Percentiles rank a stretch among this genome's conserved stretches.
These are phyloP conservation scores for Russula dissimulans DNA, from an alignment of 768 basidiomycete species.

Conservation along the genomic window DNA sequence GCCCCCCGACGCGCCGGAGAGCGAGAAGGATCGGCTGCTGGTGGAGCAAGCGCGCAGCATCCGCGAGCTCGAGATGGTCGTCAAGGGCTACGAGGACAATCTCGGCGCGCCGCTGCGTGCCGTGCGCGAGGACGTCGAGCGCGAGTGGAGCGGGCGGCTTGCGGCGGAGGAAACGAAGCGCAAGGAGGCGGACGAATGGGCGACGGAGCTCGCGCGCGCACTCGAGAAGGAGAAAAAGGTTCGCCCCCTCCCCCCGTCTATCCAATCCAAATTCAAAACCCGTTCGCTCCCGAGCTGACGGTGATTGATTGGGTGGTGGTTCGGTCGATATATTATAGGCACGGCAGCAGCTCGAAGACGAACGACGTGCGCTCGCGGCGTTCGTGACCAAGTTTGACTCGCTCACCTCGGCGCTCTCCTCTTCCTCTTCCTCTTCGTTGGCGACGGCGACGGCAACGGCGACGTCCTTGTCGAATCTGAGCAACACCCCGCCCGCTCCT, in stretches of 20 bases:
- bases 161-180: slow-evolving; percentile 47
- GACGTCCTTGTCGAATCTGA: not conserved
- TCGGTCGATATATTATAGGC: slow-evolving; percentile 27
- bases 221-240: slow-evolving; percentile 75
- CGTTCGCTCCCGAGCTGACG: not conserved
- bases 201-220: slow-evolving; percentile 60
- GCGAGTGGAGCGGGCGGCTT: slow-evolving; percentile 55
- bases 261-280: not conserved
- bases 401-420: slow-evolving; percentile 37
- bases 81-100: slow-evolving; percentile 65
- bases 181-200: slow-evolving; percentile 70
- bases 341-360: slow-evolving; percentile 60
- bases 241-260: slow-evolving; percentile 11
- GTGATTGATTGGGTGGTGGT: not conserved
- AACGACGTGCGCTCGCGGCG: slow-evolving; percentile 65
- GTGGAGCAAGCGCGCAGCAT: slow-evolving; percentile 67
- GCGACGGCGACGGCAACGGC: no score
- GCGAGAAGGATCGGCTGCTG: slow-evolving; percentile 68
- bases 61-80: slow-evolving; percentile 64
- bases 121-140: slow-evolving; percentile 66
- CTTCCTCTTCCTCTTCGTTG: no score
- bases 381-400: slow-evolving; percentile 82
- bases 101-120: slow-evolving; percentile 56
- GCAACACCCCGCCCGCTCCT: slow-evolving; percentile 24
- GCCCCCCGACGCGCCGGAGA: slow-evolving; percentile 54